Percentiles rank a stretch among this genome's conserved stretches.
phyloP scores from a whole-genome alignment of 2,329 filamentous ascomycete species.

The Pezicula rhizophila region DNA sequence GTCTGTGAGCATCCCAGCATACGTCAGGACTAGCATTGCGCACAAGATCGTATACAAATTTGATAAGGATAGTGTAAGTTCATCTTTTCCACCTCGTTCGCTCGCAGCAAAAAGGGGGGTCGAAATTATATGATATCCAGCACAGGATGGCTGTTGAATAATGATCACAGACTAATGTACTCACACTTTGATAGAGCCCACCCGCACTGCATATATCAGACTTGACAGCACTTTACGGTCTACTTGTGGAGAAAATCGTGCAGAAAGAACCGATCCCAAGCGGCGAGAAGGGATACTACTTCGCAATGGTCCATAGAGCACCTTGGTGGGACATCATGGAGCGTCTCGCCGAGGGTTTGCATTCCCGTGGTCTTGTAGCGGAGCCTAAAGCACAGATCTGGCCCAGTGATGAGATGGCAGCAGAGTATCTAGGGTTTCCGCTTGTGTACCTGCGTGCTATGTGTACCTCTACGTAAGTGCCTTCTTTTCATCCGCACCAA shows the following conservation, averaged over 20 bases:
- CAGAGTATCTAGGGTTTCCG: constrained; percentile 10
- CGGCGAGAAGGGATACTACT: constrained; percentile 18
- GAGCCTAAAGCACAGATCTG: constrained; percentile 15
- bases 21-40: constrained; percentile 10
- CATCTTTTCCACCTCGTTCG: too few species aligned
- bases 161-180: constrained; percentile 1
- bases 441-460: constrained; percentile 9
- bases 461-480: constrained; percentile 16
- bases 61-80: constrained; percentile 9
- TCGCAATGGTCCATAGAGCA: constrained; percentile 18
- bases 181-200: constrained; percentile 12
- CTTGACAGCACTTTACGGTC: constrained; percentile 16
- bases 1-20: constrained; percentile 14
- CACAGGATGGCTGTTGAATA: too few species aligned
- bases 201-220: constrained; percentile 19
- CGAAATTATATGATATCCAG: neutral
- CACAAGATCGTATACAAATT: constrained; percentile 13
- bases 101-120: neutral
- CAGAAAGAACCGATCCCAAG: constrained; percentile 14
- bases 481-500: neutral
- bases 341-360: constrained; percentile 12
- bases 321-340: constrained; percentile 15
- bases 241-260: constrained; percentile 18
- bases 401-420: constrained; percentile 17
- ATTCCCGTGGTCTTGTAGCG: constrained; percentile 18